Percentiles rank a stretch among this genome's conserved stretches.
These are phyloP conservation scores for Fagopyrum homotropicum DNA, from an alignment of 148 eudicot species.

Conservation along the genomic window DNA sequence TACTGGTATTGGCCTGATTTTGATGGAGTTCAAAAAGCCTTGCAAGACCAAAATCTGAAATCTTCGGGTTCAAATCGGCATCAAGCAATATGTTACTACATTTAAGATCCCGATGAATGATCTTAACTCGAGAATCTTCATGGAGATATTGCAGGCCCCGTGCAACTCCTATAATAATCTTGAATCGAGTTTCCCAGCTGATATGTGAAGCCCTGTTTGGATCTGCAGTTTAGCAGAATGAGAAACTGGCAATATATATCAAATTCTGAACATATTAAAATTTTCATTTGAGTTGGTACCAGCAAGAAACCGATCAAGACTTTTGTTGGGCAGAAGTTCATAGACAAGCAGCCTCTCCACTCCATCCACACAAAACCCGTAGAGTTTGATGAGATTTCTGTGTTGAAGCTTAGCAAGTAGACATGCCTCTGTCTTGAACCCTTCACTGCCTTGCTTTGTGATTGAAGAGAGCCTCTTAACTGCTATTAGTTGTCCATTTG, in stretches of 20 bases:
- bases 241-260: neutral
- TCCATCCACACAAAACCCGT: slow-evolving; percentile 10
- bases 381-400: slow-evolving; percentile 11
- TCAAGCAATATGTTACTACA: slow-evolving; percentile 12
- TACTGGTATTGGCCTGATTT: slow-evolving; percentile 5
- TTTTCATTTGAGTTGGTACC: neutral
- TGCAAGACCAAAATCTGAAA: slow-evolving; percentile 10
- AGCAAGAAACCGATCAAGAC: slow-evolving; percentile 8
- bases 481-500: slow-evolving; percentile 4
- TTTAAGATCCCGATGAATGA: slow-evolving; percentile 13
- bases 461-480: neutral
- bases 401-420: slow-evolving; percentile 14
- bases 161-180: slow-evolving; percentile 3
- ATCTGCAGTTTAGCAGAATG: neutral
- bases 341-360: slow-evolving; percentile 8
- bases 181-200: slow-evolving; percentile 9
- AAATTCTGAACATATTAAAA: neutral
- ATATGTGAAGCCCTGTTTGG: neutral
- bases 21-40: slow-evolving; percentile 7
- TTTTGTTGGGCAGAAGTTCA: slow-evolving; percentile 10
- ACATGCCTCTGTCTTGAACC: slow-evolving; percentile 7
- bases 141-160: slow-evolving; percentile 12
- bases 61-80: slow-evolving; percentile 5
- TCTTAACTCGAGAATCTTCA: slow-evolving; percentile 9
- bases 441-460: slow-evolving; percentile 8